These are phyloP conservation scores for Colletotrichum eremochloae DNA, from an alignment of 2,329 filamentous ascomycete species.

Conservation along the genomic window DNA sequence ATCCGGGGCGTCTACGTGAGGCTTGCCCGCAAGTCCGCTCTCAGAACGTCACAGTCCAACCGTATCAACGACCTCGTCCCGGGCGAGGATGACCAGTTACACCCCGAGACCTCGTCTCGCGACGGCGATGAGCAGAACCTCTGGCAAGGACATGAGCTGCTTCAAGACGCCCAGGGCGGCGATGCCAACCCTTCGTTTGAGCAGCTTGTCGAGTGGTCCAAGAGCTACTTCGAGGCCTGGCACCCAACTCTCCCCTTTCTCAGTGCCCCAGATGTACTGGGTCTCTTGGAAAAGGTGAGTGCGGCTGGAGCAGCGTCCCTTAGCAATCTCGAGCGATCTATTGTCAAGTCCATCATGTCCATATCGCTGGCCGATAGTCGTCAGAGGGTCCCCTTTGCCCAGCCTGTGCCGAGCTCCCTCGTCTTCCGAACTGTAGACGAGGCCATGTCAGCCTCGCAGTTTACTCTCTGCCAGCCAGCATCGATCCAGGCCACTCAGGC, in stretches of 20 bases:
- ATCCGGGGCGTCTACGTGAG: conserved; percentile 67
- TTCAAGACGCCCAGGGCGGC: conserved; percentile 14
- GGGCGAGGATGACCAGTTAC: conserved; percentile 68
- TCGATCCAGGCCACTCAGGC: conserved; percentile 64
- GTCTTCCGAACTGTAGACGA: conserved; percentile 64
- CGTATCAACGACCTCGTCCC: conserved; percentile 60
- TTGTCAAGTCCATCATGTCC: conserved; percentile 64
- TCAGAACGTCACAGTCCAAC: conserved; percentile 29
- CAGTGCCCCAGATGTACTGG: conserved; percentile 65
- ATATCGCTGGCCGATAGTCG: conserved; percentile 67
- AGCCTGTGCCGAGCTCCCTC: conserved; percentile 56
- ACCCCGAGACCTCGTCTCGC: conserved; percentile 28
- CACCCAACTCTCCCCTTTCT: conserved; percentile 69
- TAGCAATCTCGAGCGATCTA: conserved; percentile 54
- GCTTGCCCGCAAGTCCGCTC: conserved; percentile 51
- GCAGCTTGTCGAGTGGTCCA: conserved; percentile 62
- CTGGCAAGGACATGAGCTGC: conserved; percentile 55
- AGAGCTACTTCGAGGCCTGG: conserved; percentile 69
- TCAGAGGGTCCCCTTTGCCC: conserved; percentile 50
- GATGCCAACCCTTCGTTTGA: conserved; percentile 55
- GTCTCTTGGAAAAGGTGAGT: conserved; percentile 59
- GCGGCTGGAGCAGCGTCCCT: conserved; percentile 49
- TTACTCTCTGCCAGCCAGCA: conserved; percentile 60
- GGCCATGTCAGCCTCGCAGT: conserved; percentile 63
- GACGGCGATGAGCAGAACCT: conserved; percentile 47